phyloP scores from a whole-genome alignment of 1,139 yeast genomes.

The Hanseniaspora uvarum region DNA sequence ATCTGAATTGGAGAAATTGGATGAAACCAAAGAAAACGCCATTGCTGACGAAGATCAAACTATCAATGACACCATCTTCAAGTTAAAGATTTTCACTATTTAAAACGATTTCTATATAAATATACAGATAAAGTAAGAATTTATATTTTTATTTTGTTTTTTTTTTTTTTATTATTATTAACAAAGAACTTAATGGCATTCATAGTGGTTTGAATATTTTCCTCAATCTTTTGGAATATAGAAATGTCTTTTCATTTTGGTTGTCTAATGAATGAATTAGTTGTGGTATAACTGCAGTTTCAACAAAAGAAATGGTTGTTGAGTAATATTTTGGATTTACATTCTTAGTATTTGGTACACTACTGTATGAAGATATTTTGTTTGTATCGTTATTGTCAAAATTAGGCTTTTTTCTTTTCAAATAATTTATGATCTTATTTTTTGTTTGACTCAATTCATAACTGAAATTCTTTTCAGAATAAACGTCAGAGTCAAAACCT shows the following conservation, averaged over 20 bases:
- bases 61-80: constrained; percentile 76
- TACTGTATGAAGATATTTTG: not conserved
- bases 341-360: not conserved
- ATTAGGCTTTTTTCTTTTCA: not conserved
- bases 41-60: constrained; percentile 85
- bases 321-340: not conserved
- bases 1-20: constrained; percentile 33
- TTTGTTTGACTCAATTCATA: not conserved
- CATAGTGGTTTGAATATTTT: not conserved
- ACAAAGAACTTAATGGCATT: no score
- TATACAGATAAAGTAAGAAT: no score
- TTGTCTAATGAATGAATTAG: not conserved
- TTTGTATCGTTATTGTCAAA: not conserved
- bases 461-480: not conserved
- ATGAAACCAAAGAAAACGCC: constrained; percentile 35
- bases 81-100: constrained; percentile 61
- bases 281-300: not conserved
- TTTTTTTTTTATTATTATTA: not conserved
- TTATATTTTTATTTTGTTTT: no score
- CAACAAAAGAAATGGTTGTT: not conserved
- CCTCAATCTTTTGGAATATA: not conserved
- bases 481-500: not conserved
- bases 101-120: constrained; percentile 17
- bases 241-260: not conserved
- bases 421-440: not conserved